A percentile compares a stretch with the other conserved stretches of the same genome.
phyloP scores from a whole-genome alignment of 495 filamentous ascomycete species.

The Pseudoneurospora amorphoporcata region DNA sequence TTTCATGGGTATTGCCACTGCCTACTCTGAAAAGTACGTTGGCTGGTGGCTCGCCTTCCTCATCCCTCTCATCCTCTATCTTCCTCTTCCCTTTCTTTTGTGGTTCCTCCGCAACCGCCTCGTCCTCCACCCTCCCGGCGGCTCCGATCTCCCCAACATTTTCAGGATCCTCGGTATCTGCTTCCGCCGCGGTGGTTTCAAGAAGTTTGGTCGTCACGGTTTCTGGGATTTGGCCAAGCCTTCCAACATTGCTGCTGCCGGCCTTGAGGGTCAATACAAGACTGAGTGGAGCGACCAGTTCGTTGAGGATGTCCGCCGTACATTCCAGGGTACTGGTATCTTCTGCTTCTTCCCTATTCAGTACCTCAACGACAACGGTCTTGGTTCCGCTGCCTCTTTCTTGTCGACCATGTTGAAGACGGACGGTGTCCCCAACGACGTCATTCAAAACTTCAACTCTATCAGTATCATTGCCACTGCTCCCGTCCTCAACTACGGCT shows the following conservation, averaged over 20 bases:
- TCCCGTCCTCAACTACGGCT: slow-evolving; percentile 49
- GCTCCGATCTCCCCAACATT: slow-evolving; percentile 44
- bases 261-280: slow-evolving; percentile 25
- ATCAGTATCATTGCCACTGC: slow-evolving; percentile 61
- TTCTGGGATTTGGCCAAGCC: slow-evolving; percentile 61
- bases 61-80: slow-evolving; percentile 52
- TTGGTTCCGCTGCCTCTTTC: slow-evolving; percentile 36
- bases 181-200: slow-evolving; percentile 45
- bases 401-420: slow-evolving; percentile 53
- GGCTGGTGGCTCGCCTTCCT: slow-evolving; percentile 68
- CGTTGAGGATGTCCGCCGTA: slow-evolving; percentile 46
- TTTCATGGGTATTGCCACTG: slow-evolving; percentile 45
- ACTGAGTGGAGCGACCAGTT: slow-evolving; percentile 44
- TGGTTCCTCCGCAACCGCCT: slow-evolving; percentile 43
- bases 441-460: slow-evolving; percentile 68
- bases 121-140: slow-evolving; percentile 39
- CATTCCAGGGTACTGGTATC: slow-evolving; percentile 48
- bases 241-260: slow-evolving; percentile 40
- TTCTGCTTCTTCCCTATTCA: slow-evolving; percentile 62
- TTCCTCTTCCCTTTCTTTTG: slow-evolving; percentile 45
- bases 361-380: slow-evolving; percentile 50
- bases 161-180: slow-evolving; percentile 44
- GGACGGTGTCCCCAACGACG: slow-evolving; percentile 63
- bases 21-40: slow-evolving; percentile 41
- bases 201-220: slow-evolving; percentile 40